Percentiles rank a stretch among this genome's conserved stretches.
These are phyloP conservation scores for Cinnamomum chago DNA, from an alignment of 164 flowering plant genomes.

Conservation along the genomic window DNA sequence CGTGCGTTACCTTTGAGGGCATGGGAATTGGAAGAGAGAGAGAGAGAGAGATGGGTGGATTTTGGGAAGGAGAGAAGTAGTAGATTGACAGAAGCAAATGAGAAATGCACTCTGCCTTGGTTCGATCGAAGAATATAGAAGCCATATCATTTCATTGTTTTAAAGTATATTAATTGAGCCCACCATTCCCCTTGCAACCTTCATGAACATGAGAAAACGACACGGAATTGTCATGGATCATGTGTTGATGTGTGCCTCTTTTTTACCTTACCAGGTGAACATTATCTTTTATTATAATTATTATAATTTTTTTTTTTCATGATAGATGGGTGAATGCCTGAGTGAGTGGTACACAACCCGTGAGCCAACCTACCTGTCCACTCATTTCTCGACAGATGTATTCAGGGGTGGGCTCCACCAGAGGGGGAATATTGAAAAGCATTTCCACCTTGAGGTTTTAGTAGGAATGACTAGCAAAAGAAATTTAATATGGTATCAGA, in stretches of 20 bases:
- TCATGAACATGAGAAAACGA: not conserved
- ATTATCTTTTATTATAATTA: too few relatives aligned
- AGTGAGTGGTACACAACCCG: too few relatives aligned
- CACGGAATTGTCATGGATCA: not conserved
- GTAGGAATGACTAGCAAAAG: too few relatives aligned
- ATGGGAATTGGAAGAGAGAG: not conserved
- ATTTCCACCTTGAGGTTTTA: too few relatives aligned
- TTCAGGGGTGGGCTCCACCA: too few relatives aligned
- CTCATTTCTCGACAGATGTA: too few relatives aligned
- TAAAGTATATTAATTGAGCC: not conserved
- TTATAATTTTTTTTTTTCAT: too few relatives aligned
- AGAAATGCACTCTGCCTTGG: not conserved
- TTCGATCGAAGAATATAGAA: not conserved
- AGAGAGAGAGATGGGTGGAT: not conserved
- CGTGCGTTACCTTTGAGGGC: constrained; percentile 1
- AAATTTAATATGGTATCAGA: too few relatives aligned
- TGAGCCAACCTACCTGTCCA: too few relatives aligned
- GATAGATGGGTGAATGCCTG: too few relatives aligned
- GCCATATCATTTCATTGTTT: not conserved
- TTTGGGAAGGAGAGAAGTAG: not conserved
- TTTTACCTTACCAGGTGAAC: too few relatives aligned
- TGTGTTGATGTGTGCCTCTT: not conserved
- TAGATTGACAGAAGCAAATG: not conserved
- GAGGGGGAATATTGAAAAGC: too few relatives aligned
- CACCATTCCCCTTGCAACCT: not conserved